Conservation (phyloP, 2,329 filamentous ascomycete species). For the Aspergillus oerlinghausenensis region DNA sequence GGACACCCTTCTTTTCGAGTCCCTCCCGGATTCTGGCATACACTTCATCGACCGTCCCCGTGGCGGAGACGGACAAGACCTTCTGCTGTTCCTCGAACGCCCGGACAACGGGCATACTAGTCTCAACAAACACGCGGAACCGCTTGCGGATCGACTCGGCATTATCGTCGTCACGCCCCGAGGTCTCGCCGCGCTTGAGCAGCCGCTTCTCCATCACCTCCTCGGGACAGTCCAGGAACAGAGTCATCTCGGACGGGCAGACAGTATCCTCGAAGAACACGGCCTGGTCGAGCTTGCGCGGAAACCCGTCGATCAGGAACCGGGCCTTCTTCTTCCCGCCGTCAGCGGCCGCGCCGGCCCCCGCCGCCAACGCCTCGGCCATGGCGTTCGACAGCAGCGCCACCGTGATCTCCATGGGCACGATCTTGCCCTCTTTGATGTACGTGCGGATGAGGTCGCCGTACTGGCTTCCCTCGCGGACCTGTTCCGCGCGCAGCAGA, state of each 20-base stretch:
- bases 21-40: constrained; percentile 51
- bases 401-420: constrained; percentile 98
- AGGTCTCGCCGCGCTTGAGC: constrained; percentile 86
- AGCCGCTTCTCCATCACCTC: constrained; percentile 78
- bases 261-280: constrained; percentile 88
- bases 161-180: constrained; percentile 88
- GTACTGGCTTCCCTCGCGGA: constrained; percentile 79
- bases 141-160: constrained; percentile 93
- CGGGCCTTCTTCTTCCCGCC: constrained; percentile 51
- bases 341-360: constrained; percentile 29
- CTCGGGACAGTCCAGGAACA: constrained; percentile 95
- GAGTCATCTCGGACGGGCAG: constrained; percentile 74
- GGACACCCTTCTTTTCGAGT: constrained; percentile 42
- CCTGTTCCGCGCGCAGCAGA: constrained; percentile 87
- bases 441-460: constrained; percentile 88
- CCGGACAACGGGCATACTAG: constrained; percentile 94
- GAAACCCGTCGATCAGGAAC: constrained; percentile 81
- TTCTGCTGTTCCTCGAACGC: constrained; percentile 71
- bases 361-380: constrained; percentile 59
- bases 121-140: constrained; percentile 90
- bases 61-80: constrained; percentile 76
- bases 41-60: constrained; percentile 60
- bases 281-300: constrained; percentile 95
- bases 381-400: constrained; percentile 92
- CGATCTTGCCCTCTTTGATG: constrained; percentile 92